Base-by-base conservation (phyloP, 73 alveolate genomes). In the Uronychia binucleata region DNA sequence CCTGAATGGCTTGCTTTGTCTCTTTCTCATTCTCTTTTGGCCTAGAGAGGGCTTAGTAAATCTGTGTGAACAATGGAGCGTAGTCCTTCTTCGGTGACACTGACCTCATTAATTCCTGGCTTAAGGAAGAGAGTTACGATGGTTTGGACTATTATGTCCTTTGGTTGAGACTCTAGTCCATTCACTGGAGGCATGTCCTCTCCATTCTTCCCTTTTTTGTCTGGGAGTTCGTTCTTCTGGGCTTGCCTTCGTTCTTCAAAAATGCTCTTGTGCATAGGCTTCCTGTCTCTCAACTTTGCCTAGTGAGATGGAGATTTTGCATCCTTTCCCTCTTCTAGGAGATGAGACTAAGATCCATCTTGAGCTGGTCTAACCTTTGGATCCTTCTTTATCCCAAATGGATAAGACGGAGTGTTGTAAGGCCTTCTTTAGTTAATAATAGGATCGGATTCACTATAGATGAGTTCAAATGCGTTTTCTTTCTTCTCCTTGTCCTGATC, bases 401-500 rank as follows among this genome's bases (percentile, higher is more conserved):
- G 94, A 77, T 88, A 88, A 1, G 58, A 58, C 26, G 59, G 34
- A 58, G 89, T 59, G 26, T 74, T 30, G 31, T 76, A 88, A 0
- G 81, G 79, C 77, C 92, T 82, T 33, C 95, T 82, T 28, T 86
- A 5, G 67, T 46, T 46, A 77, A 78, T 77, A 0, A 77, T 79
- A 30, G 95, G 85, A 25, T 85, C 59, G 0, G 58, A 1, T 78
- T 90, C 95, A 79, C 87, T 74, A 79, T 86, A 86, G 0, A 90
- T 25, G 60, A 90, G 34, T 34, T 90, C 95, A 74, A 86, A 90
- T 29, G 78, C 86, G 67, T 90, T 90, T 33, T n/a, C 80, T 59
- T 57, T 33, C 33, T 31, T 28, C n/a, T n/a, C 32, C 33, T 26
- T 0, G 30, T n/a, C 67, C 34, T 81, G 46, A 26, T 74, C 80